Base-by-base conservation (phyloP, 2,329 filamentous ascomycete genomes). In the Aspergillus hortae region DNA sequence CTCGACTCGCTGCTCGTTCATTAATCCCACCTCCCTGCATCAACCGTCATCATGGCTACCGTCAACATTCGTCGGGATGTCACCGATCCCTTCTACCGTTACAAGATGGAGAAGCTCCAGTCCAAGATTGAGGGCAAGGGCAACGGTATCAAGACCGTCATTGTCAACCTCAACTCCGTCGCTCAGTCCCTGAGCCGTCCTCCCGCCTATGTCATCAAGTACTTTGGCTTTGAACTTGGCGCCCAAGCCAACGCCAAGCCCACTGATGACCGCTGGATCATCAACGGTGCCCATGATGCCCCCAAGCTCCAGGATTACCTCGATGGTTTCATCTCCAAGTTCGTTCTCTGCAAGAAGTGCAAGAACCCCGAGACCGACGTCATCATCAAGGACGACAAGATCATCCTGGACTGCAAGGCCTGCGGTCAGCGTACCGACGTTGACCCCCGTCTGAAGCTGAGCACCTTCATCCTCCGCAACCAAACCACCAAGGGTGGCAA, bases 71-170 rank as follows among this genome's bases (percentile, higher is more conserved):
- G 92, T 77, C 90, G 90, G 77, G 92, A 97, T 88, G 88, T 96
- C 80, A 88, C 87, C 81, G 94, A 99, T 80, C 88, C 88, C 78
- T 99, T 96, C 86, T 99, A 99, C 81, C 94, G 94, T 76, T 99
- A 99, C 87, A 99, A 99, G 86, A 99, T 99, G 94, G 94, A 97
- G 80, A 88, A 86, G 67, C 81, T 99, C 72, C 90, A 95, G 82
- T 96, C 94, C 75, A 99, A 99, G 83, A 95, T 99, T 67, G 94
- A 99, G 80, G 94, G 94, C 78, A 99, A 99, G 79, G 94, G 94
- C 64, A 99, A 99, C 80, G 94, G 94, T 71, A 99, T 99, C 85
- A 99, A 99, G 82, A 99, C 82, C 66, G 94, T 99, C 69, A 87
- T 99, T 65, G 90, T 95, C 83, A 99, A 99, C 77, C 79, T 99